Evolutionary conservation across 148 eudicot species (phyloP), one percentile per base, ranked within the genome.

Genomic region (Vaccinium darrowii): DNA sequence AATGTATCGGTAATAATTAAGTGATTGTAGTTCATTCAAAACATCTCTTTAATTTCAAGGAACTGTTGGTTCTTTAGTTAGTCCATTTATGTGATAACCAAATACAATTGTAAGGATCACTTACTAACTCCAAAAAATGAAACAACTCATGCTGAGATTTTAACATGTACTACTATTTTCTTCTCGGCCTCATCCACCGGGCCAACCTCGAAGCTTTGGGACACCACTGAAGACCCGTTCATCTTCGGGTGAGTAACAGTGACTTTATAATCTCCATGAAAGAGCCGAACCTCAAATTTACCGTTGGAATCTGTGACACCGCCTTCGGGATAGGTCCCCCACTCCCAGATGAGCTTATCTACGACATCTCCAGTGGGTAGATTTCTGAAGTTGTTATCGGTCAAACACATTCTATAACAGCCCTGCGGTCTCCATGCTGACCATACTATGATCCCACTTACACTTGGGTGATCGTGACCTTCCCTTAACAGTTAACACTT

Each of bases 371-470:
- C 96, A 0, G 93, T 79, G 0, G 92, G 84, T 23, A 92, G 76
- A 81, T 93, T 93, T 14, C 78, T 85, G 84, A 93, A 93, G 80
- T 90, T 91, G 71, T 89, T 86, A 79, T 93, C 90, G 1, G 92
- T 92, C 78, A 93, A 83, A 76, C 94, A 92, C 93, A 90, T 88
- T 13, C 39, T 51, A 76, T 86, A 91, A 80, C 94, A 93, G 7
- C 91, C 93, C 30, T 82, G 36, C 8, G 91, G 90, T 13, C 83
- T 63, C 92, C 90, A 88, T 50, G 91, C 88, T 39, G 87, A 69
- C 94, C 96, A 93, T 1, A 93, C n/a, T 27, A 93, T 81, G 23
- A 92, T 87, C 47, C 96, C 94, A 50, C 86, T 36, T 11, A 93
- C 79, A 0, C 80, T 88, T 43, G 88, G 88, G 62, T 93, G 92